phyloP scores from a whole-genome alignment of 768 basidiomycete genomes.

The Suillus subluteus region DNA sequence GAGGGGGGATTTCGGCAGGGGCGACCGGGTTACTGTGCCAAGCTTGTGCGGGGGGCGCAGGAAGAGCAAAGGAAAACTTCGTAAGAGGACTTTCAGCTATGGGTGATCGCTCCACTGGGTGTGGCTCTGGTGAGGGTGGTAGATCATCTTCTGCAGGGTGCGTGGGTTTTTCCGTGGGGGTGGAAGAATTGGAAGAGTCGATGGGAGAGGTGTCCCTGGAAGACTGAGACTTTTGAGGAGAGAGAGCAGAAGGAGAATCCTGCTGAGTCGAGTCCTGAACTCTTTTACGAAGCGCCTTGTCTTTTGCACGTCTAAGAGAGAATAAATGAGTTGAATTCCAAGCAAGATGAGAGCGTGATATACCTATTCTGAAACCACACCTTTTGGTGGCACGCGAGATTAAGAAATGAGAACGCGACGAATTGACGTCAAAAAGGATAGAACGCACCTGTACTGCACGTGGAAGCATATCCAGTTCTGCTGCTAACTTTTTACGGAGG shows the following conservation, averaged over 20 bases:
- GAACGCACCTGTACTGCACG: conserved; percentile 88
- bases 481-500: conserved; percentile 77
- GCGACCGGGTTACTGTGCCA: conserved; percentile 43
- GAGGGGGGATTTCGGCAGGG: conserved; percentile 25
- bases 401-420: conserved; percentile 23
- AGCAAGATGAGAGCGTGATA: conserved; percentile 19
- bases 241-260: conserved; percentile 9
- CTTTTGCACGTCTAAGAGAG: conserved; percentile 73
- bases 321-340: conserved; percentile 9
- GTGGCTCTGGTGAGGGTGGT: conserved; percentile 11
- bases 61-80: conserved; percentile 29
- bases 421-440: conserved; percentile 7
- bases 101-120: conserved; percentile 11
- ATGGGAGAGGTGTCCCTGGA: conserved; percentile 33
- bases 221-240: conserved; percentile 16
- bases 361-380: conserved; percentile 93
- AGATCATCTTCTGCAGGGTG: conserved; percentile 22
- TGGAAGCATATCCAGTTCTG: conserved; percentile 88
- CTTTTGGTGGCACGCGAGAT: conserved; percentile 42
- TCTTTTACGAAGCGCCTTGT: conserved; percentile 70
- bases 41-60: conserved; percentile 18
- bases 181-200: conserved; percentile 35
- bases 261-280: conserved; percentile 29
- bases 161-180: conserved; percentile 46
- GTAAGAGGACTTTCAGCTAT: conserved; percentile 17